Conservation (phyloP, 352 stramenopile genomes). For the Elongisporangium undulatum region DNA sequence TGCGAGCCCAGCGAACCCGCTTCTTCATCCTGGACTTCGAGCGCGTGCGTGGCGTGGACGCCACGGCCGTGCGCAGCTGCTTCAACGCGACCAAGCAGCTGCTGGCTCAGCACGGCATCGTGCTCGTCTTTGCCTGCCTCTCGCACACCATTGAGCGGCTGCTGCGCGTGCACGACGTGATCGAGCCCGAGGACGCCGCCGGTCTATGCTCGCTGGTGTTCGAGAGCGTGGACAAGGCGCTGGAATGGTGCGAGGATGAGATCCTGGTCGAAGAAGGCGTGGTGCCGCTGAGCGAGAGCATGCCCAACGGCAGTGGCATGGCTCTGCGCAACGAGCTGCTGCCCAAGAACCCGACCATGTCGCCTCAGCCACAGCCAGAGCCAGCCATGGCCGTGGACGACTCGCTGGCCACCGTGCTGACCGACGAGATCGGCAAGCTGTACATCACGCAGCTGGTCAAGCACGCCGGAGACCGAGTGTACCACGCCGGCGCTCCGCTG, state of each 20-base stretch:
- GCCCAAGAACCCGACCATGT: conserved; percentile 18
- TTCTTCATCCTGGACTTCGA: conserved; percentile 91
- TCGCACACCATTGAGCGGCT: conserved; percentile 64
- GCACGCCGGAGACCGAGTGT: conserved; percentile 61
- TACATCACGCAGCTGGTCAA: conserved; percentile 64
- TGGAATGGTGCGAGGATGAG: conserved; percentile 87
- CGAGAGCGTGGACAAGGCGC: conserved; percentile 73
- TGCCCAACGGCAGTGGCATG: conserved; percentile 22
- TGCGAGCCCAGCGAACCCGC: conserved; percentile 51
- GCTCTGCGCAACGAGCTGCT: conserved; percentile 62
- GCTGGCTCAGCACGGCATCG: conserved; percentile 69
- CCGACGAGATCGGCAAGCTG: conserved; percentile 55
- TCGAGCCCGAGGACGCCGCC: conserved; percentile 55
- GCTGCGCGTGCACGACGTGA: conserved; percentile 75
- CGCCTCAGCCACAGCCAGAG: conserved; percentile 7
- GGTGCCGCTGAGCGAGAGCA: conserved; percentile 60
- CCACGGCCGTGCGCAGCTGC: conserved; percentile 81
- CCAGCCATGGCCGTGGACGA: conserved; percentile 9
- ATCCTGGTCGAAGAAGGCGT: conserved; percentile 68
- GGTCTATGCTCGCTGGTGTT: conserved; percentile 70
- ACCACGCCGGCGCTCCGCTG: conserved; percentile 54
- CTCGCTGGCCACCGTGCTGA: conserved; percentile 26
- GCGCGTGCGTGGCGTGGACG: conserved; percentile 86
- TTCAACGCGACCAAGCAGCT: conserved; percentile 86
- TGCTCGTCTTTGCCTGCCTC: conserved; percentile 71